These are phyloP conservation scores for Alloascoidea africana DNA, from an alignment of 805 yeast species.

Conservation along the genomic window DNA sequence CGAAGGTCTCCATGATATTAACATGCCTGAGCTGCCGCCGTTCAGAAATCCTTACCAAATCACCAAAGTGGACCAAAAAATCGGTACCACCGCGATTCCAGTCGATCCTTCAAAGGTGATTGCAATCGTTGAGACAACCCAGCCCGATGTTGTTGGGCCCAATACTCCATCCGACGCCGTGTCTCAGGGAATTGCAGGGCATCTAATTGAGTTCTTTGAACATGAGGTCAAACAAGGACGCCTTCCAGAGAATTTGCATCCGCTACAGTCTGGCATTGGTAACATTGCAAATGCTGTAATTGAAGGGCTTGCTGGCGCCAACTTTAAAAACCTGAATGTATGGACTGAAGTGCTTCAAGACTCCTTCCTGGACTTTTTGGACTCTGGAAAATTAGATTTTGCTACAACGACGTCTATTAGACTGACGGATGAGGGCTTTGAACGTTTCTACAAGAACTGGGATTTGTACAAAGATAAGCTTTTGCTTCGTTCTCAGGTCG, in stretches of 20 bases:
- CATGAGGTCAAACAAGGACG: slow-evolving; percentile 84
- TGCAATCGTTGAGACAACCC: slow-evolving; percentile 80
- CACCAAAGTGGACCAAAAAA: slow-evolving; percentile 53
- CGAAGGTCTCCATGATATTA: slow-evolving; percentile 94
- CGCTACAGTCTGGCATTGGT: slow-evolving; percentile 96
- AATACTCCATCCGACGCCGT: slow-evolving; percentile 79
- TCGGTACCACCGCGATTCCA: slow-evolving; percentile 64
- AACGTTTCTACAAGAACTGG: slow-evolving; percentile 81
- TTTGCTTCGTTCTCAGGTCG: slow-evolving; percentile 87
- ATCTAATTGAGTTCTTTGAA: slow-evolving; percentile 75
- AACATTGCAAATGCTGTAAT: slow-evolving; percentile 97
- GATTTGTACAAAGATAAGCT: slow-evolving; percentile 71
- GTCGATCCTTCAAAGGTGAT: slow-evolving; percentile 81
- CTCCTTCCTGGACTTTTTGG: slow-evolving; percentile 90
- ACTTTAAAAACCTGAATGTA: slow-evolving; percentile 76
- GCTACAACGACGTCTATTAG: slow-evolving; percentile 96
- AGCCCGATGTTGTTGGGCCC: slow-evolving; percentile 68
- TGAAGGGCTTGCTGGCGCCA: slow-evolving; percentile 82
- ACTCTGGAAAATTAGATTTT: slow-evolving; percentile 78
- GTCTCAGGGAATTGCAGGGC: slow-evolving; percentile 68
- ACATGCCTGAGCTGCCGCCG: slow-evolving; percentile 85
- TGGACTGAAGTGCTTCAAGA: slow-evolving; percentile 99
- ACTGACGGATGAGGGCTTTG: slow-evolving; percentile 80
- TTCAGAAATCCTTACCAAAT: slow-evolving; percentile 83
- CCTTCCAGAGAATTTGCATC: slow-evolving; percentile 84